phyloP scores from a whole-genome alignment of 1,284 basidiomycete species.

The Heterobasidion occidentale region DNA sequence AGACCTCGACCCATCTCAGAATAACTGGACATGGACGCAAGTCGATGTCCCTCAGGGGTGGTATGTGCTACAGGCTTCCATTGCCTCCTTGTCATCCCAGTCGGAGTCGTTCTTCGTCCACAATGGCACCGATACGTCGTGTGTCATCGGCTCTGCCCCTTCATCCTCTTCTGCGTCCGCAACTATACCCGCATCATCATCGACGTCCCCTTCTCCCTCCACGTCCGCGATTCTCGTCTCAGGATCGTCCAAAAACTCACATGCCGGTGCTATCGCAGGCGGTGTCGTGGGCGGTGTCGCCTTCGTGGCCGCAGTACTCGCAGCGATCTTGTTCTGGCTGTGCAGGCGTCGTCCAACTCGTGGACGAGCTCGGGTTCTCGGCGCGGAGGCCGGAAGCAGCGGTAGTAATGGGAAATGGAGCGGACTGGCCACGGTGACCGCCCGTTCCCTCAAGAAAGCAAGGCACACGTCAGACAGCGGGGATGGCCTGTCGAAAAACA shows the following conservation, averaged over 20 bases:
- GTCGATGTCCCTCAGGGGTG: constrained; percentile 19
- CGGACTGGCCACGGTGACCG: neutral
- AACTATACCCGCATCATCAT: constrained; percentile 3
- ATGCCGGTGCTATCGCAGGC: constrained; percentile 25
- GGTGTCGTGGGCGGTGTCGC: constrained; percentile 26
- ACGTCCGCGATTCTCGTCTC: constrained; percentile 4
- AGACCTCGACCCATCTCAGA: constrained; percentile 6
- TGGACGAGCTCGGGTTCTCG: neutral
- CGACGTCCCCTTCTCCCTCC: neutral
- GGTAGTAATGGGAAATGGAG: neutral
- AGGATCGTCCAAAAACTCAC: constrained; percentile 10
- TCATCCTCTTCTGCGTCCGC: constrained; percentile 7
- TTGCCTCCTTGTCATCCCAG: neutral
- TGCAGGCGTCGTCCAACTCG: constrained; percentile 12
- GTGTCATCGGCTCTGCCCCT: constrained; percentile 9
- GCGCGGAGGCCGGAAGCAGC: too few relatives aligned
- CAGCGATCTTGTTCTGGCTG: constrained; percentile 13
- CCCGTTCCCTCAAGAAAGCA: neutral
- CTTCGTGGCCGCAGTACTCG: constrained; percentile 14
- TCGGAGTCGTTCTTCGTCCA: constrained; percentile 16
- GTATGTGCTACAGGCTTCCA: constrained; percentile 15
- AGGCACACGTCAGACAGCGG: neutral
- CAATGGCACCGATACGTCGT: constrained; percentile 12
- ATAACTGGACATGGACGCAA: constrained; percentile 12
- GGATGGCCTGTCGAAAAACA: neutral